Percentiles rank a stretch among this genome's conserved stretches.
These are phyloP conservation scores for Calonectria pseudoturangicola DNA, from an alignment of 2,329 filamentous ascomycete genomes.

Conservation along the genomic window DNA sequence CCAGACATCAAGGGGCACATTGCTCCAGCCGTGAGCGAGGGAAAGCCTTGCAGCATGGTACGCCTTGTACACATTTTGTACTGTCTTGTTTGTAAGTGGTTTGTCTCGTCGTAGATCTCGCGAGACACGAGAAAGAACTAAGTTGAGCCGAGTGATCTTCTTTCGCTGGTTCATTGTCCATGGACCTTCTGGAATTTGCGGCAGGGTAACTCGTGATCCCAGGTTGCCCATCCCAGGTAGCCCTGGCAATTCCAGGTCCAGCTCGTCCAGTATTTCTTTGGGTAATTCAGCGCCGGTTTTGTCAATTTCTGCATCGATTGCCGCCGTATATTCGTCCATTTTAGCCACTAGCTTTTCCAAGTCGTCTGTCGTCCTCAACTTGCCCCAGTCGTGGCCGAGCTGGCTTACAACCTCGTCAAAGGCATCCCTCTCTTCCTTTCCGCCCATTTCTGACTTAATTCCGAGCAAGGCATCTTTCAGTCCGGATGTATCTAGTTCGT, in stretches of 20 bases:
- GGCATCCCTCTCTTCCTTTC: constrained; percentile 58
- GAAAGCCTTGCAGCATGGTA: constrained; percentile 68
- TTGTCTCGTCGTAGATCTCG: constrained; percentile 54
- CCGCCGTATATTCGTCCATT: constrained; percentile 60
- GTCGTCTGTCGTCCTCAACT: constrained; percentile 58
- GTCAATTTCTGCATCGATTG: constrained; percentile 61
- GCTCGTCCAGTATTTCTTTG: constrained; percentile 57
- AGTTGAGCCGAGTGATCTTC: constrained; percentile 62
- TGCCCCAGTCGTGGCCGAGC: constrained; percentile 57
- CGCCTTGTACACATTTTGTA: constrained; percentile 67
- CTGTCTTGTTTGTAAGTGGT: constrained; percentile 58
- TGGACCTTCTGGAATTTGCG: constrained; percentile 60
- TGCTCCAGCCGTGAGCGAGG: constrained; percentile 68
- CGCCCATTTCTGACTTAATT: constrained; percentile 62
- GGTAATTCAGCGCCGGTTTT: constrained; percentile 57
- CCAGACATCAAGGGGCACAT: constrained; percentile 78
- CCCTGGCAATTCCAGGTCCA: constrained; percentile 56
- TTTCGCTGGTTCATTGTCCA: constrained; percentile 63
- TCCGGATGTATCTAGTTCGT: constrained; percentile 59
- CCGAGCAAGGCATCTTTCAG: constrained; percentile 61
- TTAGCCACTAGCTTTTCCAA: constrained; percentile 59
- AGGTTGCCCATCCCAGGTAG: constrained; percentile 52
- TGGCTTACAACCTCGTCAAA: constrained; percentile 61
- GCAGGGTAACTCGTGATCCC: constrained; percentile 50
- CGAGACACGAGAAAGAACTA: constrained; percentile 53